Conservation (phyloP, 73 alveolate species). For the Paramecium biaurelia region DNA sequence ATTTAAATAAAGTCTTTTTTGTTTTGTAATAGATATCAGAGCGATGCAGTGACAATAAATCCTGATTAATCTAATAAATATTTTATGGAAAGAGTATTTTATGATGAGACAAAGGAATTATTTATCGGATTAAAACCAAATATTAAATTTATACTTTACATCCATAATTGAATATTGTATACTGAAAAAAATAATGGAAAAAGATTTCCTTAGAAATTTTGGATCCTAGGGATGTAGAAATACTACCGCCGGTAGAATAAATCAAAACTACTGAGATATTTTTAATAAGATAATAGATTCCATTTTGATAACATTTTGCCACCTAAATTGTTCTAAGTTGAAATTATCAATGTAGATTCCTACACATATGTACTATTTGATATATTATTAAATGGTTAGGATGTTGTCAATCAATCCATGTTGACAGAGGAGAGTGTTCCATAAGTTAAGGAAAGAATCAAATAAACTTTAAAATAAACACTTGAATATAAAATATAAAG, state of each 20-base stretch:
- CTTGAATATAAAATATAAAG: slow-evolving; percentile 78
- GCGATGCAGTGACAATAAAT: no score
- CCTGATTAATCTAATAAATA: no score
- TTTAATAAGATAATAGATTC: slow-evolving; percentile 52
- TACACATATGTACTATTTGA: slow-evolving; percentile 83
- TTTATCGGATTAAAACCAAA: slow-evolving; percentile 41
- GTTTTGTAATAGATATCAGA: no score
- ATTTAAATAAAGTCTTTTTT: no score
- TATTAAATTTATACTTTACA: slow-evolving; percentile 41
- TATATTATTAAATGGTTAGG: slow-evolving; percentile 82
- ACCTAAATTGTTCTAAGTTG: slow-evolving; percentile 4
- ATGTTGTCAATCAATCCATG: slow-evolving; percentile 93
- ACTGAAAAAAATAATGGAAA: slow-evolving; percentile 79
- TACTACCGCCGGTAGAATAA: slow-evolving; percentile 72
- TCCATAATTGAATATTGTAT: slow-evolving; percentile 81
- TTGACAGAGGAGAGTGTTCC: slow-evolving; percentile 96
- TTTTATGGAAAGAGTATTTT: slow-evolving; percentile 56
- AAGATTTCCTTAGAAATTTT: slow-evolving; percentile 81
- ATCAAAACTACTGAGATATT: slow-evolving; percentile 70
- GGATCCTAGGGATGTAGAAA: slow-evolving; percentile 89
- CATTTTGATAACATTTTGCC: slow-evolving; percentile 32
- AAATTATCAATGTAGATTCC: slow-evolving; percentile 58
- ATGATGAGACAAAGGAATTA: neutral
- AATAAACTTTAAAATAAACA: slow-evolving; percentile 80
- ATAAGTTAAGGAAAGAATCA: slow-evolving; percentile 81